Conservation (phyloP, 108 stramenopile genomes). For the Asterionellopsis glacialis region DNA sequence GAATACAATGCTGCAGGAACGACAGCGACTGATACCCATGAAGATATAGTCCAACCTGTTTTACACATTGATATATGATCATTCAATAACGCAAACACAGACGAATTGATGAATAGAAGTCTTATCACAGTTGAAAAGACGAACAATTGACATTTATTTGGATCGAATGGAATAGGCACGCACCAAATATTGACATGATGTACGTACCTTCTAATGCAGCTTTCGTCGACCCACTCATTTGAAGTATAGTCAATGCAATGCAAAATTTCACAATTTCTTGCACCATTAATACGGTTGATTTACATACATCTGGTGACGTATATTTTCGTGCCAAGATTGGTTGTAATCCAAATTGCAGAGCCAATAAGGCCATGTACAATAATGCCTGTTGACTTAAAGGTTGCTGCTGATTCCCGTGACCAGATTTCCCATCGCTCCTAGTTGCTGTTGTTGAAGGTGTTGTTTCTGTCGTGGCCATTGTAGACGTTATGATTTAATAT, state of each 20-base stretch:
- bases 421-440: too few relatives aligned
- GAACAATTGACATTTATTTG: too few relatives aligned
- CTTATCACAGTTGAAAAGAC: too few relatives aligned
- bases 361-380: constrained; percentile 63
- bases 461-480: too few relatives aligned
- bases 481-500: too few relatives aligned
- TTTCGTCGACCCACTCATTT: constrained; percentile 16
- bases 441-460: too few relatives aligned
- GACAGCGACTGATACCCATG: constrained; percentile 64
- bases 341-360: constrained; percentile 91
- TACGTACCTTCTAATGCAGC: constrained; percentile 24
- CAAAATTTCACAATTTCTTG: constrained; percentile 68
- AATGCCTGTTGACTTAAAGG: not conserved
- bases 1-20: constrained; percentile 88
- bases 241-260: constrained; percentile 42
- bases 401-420: too few relatives aligned
- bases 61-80: too few relatives aligned
- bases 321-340: constrained; percentile 74
- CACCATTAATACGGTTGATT: constrained; percentile 72
- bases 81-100: too few relatives aligned
- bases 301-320: constrained; percentile 54
- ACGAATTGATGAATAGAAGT: too few relatives aligned
- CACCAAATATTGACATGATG: not conserved
- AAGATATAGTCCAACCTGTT: constrained; percentile 51
- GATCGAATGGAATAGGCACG: too few relatives aligned